Evolutionary conservation across 371 early-diverging fungal species (phyloP), one percentile per base, ranked within the genome.

Genomic region (Coemansia sp.): DNA sequence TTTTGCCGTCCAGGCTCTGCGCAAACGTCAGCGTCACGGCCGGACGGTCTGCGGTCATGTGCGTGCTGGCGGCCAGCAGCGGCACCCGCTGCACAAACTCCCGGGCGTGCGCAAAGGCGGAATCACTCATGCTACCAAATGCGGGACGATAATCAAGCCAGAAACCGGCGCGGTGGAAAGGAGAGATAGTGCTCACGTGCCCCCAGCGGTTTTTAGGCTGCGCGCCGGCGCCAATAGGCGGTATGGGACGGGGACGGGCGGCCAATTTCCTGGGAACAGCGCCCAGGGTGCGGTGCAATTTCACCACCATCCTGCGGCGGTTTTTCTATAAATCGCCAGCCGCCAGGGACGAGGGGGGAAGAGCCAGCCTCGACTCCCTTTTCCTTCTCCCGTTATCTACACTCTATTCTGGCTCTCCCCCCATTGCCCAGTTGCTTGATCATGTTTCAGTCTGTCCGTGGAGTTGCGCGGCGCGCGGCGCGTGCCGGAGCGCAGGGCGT

Each of bases 1-100:
- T 93, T 67, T 86, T 90, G 26, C 92, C 93, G 78, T 95, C 95
- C 40, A 95, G 77, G 62, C 94, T 90, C 78, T 94, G 95, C 2
- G 96, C 96, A 79, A 82, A 93, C 3, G 94, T 92, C 55, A 95
- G 77, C 2, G 93, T 92, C 8, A 92, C 62, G 3, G 35, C 40
- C 8, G 54, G 45, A 16, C 20, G 30, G 6, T 11, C 31, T 2
- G n/a, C 38, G 31, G 57, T 16, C 10, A 13, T 9, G 42, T 51
- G 48, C 56, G 35, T 55, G n/a, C 36, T 36, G 53, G 53, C 31
- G 10, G 31, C 16, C 10, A 36, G 36, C 53, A 35, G 36, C 13
- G 53, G 53, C 53, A 45, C 45, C n/a, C 16, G 45, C 45, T 45
- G 45, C 20, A 45, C 45, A 45, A 45, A 45, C 14, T 45, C 45